Percentiles rank a stretch among this genome's conserved stretches.
Evolutionary conservation across 257 asterid species (phyloP).

Genomic region (Solanum appendiculatum): DNA sequence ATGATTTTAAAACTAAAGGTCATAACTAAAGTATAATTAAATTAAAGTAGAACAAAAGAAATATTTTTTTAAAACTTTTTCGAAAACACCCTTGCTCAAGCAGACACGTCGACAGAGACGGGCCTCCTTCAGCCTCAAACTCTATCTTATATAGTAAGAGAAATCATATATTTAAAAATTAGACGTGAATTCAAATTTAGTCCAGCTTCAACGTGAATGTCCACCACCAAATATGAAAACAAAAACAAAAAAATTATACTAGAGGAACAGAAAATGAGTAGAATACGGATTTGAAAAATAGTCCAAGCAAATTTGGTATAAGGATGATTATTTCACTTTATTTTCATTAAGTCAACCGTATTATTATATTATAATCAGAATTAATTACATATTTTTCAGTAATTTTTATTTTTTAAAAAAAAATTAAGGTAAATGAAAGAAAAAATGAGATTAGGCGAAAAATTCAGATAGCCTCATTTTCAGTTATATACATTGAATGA

Average conservation of each 20-base stretch:
- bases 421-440: background rate
- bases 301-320: background rate
- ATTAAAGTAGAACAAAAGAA: background rate
- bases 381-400: background rate
- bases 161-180: too few species aligned
- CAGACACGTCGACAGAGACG: too few species aligned
- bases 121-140: fast-evolving
- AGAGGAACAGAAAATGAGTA: background rate
- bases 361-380: background rate
- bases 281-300: background rate
- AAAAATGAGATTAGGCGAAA: background rate
- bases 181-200: too few species aligned
- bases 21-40: too few species aligned
- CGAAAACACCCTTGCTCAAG: background rate
- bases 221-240: fast-evolving
- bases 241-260: too few species aligned
- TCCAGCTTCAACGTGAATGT: background rate
- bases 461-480: background rate
- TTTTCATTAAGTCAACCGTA: background rate
- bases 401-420: fast-evolving
- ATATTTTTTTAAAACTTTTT: too few species aligned
- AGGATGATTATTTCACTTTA: background rate
- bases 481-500: background rate
- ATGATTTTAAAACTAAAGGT: too few species aligned
- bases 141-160: background rate